These are phyloP conservation scores for Penicillium soppii DNA, from an alignment of 495 filamentous ascomycete genomes.

Conservation along the genomic window DNA sequence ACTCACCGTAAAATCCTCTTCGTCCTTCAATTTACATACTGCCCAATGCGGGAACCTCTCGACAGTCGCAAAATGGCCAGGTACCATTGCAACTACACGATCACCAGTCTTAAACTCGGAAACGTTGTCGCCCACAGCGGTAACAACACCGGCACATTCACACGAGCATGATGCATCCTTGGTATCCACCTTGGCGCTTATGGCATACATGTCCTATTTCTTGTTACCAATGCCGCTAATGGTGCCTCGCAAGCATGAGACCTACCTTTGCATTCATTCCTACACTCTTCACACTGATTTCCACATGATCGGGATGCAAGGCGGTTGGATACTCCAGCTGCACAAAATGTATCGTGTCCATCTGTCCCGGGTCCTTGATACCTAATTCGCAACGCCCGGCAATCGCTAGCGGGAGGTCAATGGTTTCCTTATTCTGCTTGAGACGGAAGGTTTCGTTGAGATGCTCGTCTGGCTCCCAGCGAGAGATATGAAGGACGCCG, in stretches of 20 bases:
- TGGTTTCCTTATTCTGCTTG: neutral
- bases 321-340: neutral
- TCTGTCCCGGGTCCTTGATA: neutral
- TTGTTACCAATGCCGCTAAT: no score
- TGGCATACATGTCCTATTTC: neutral
- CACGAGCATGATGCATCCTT: neutral
- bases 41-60: neutral
- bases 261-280: neutral
- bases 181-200: neutral
- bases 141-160: neutral
- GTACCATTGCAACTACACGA: neutral
- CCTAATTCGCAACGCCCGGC: no score
- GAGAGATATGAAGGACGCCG: neutral
- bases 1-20: neutral
- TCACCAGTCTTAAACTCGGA: neutral
- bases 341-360: neutral
- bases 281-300: neutral
- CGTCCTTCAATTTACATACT: neutral
- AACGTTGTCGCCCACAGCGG: neutral
- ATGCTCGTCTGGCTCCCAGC: neutral
- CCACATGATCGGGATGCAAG: neutral
- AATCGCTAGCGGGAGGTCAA: no score
- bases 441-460: neutral
- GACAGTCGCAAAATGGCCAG: neutral
- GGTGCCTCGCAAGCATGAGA: no score